Evolutionary conservation across 2,329 filamentous ascomycete species (phyloP), one percentile per base, ranked within the genome.

Genomic region (Fusarium sp.): DNA sequence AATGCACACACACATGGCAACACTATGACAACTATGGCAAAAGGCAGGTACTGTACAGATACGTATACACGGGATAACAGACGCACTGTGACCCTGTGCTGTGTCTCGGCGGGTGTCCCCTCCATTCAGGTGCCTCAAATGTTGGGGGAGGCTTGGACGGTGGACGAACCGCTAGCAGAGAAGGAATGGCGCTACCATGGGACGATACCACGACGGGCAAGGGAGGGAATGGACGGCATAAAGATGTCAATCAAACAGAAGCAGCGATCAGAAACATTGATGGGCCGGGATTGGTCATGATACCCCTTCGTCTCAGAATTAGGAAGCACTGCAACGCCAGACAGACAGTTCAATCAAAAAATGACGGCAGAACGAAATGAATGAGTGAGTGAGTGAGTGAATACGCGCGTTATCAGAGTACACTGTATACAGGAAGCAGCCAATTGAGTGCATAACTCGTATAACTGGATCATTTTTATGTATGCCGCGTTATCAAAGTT

Each of bases 151-250:
- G 66, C 65, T 69, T 67, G 64, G 46, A 44, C 57, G 50, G 60
- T 61, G 56, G 60, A 55, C 44, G 64, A 67, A 67, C 64, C 65
- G 69, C 66, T 52, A 49, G 56, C 53, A 48, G 60, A 53, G 69
- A 54, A 45, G 66, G 66, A 68, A 71, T 76, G 74, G 73, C 74
- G 74, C 70, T 76, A 75, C 69, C 30, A 63, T 76, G 74, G 71
- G 61, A 64, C 73, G 74, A 76, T 76, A 60, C 70, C 65, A 67
- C 60, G 67, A 70, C 59, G 50, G 63, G 56, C 59, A 68, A 73
- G 62, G 62, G 64, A 66, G 64, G 33, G 44, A 37, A 59, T 60
- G 61, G 69, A 48, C 41, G 54, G 70, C 67, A 76, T 76, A 57
- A 74, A 64, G 54, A 69, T 63, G 49, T 70, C 56, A 64, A 67